Evolutionary conservation across 345 rosid genomes (phyloP).

Genomic region (Aquilaria sinensis): DNA sequence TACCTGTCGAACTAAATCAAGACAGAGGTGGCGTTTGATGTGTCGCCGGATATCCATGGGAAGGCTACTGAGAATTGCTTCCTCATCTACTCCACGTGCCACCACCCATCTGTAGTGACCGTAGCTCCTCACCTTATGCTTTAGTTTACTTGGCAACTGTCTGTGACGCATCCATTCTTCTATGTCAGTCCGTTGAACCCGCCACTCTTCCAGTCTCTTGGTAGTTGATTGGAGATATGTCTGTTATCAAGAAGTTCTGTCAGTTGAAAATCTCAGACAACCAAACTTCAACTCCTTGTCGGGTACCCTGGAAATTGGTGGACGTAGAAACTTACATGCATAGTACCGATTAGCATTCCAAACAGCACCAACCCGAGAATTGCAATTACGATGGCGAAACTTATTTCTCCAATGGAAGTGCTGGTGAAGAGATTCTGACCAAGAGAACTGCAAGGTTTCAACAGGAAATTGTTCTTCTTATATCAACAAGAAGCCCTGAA

Average conservation of each 20-base stretch:
- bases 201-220: slow-evolving; percentile 46
- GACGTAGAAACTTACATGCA: slow-evolving; percentile 33
- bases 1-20: slow-evolving; percentile 51
- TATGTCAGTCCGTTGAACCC: slow-evolving; percentile 45
- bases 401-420: slow-evolving; percentile 37
- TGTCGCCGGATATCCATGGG: slow-evolving; percentile 44
- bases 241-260: slow-evolving; percentile 11
- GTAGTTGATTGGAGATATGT: slow-evolving; percentile 54
- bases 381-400: slow-evolving; percentile 29
- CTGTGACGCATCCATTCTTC: slow-evolving; percentile 64
- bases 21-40: slow-evolving; percentile 62
- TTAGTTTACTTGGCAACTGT: slow-evolving; percentile 41
- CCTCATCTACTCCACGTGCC: slow-evolving; percentile 61
- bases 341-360: slow-evolving; percentile 45
- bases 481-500: too few species aligned
- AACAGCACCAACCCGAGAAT: slow-evolving; percentile 41
- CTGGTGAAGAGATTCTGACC: slow-evolving; percentile 45
- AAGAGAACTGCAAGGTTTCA: slow-evolving; percentile 27
- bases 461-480: not conserved
- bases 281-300: not conserved
- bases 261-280: not conserved
- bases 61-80: slow-evolving; percentile 35
- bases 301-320: not conserved
- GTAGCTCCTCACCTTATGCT: slow-evolving; percentile 36
- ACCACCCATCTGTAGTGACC: slow-evolving; percentile 46